These are phyloP conservation scores for Combretum micranthum DNA, from an alignment of 345 rosid species.

Conservation along the genomic window DNA sequence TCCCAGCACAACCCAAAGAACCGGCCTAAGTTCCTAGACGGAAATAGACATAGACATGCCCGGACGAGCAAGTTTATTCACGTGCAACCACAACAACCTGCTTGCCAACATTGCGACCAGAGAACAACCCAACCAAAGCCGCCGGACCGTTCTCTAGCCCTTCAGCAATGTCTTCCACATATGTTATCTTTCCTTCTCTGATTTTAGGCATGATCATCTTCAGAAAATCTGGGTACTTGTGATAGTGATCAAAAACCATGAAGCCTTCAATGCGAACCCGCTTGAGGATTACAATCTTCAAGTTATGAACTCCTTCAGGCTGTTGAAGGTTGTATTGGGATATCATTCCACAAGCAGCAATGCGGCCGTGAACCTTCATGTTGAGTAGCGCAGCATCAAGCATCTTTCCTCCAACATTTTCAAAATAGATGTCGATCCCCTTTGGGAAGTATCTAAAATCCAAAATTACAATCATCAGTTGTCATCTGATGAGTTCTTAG, in stretches of 20 bases:
- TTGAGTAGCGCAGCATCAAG: conserved; percentile 22
- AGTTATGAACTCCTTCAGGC: conserved; percentile 25
- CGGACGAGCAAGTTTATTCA: conserved; percentile 7
- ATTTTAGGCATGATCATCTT: conserved; percentile 17
- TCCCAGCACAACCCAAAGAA: too few species aligned
- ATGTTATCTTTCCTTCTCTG: conserved; percentile 18
- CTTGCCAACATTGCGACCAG: conserved; percentile 23
- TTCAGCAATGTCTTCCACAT: conserved; percentile 20
- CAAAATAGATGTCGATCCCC: conserved; percentile 25
- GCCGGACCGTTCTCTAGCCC: conserved; percentile 22
- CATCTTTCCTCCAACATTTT: conserved; percentile 29
- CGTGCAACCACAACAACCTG: conserved; percentile 23
- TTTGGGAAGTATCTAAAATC: conserved; percentile 11
- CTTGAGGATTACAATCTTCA: conserved; percentile 8
- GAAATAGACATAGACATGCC: neutral
- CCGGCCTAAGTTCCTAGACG: neutral
- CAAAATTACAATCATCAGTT: neutral
- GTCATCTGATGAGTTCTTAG: neutral
- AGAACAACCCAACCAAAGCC: conserved; percentile 22
- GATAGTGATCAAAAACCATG: conserved; percentile 11
- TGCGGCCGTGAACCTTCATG: conserved; percentile 22
- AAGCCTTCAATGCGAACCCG: conserved; percentile 28
- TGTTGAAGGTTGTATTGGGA: conserved; percentile 23
- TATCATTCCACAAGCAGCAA: conserved; percentile 19
- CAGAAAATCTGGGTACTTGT: conserved; percentile 18